Conservation (phyloP, 495 filamentous ascomycete genomes). For the Tricharina praecox region DNA sequence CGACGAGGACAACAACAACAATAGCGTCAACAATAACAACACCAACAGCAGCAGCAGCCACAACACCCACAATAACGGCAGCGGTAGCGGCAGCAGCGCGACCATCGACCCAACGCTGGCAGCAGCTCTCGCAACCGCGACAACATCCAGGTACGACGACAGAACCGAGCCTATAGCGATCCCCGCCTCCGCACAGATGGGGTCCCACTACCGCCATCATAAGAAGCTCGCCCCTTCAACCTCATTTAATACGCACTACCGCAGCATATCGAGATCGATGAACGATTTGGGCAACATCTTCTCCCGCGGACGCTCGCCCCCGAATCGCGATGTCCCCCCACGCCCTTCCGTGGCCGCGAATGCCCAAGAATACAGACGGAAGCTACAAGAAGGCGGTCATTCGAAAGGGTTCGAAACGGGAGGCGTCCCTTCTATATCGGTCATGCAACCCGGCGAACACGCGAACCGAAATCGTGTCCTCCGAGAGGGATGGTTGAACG, state of each 20-base stretch:
- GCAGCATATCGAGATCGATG: conserved; percentile 27
- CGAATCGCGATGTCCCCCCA: conserved; percentile 17
- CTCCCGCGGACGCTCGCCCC: conserved; percentile 25
- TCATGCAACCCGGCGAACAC: conserved; percentile 21
- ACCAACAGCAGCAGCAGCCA: too few relatives aligned
- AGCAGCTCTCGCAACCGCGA: too few relatives aligned
- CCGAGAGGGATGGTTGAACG: conserved; percentile 26
- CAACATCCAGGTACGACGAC: neutral
- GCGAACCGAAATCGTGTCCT: conserved; percentile 11
- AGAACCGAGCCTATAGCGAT: conserved; percentile 24
- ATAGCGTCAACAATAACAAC: too few relatives aligned
- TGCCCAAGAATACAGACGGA: neutral
- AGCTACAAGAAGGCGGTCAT: neutral
- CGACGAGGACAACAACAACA: neutral
- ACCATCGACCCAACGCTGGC: too few relatives aligned
- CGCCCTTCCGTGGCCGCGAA: neutral
- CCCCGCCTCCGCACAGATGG: conserved; percentile 13
- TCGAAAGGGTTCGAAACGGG: conserved; percentile 11
- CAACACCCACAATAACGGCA: too few relatives aligned
- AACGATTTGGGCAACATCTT: conserved; percentile 27
- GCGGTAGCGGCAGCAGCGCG: too few relatives aligned
- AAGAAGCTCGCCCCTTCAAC: conserved; percentile 25
- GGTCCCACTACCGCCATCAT: conserved; percentile 20
- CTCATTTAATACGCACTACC: conserved; percentile 26
- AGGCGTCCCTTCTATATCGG: conserved; percentile 26